These are phyloP conservation scores for Pythium graminicola DNA, from an alignment of 352 stramenopile species.

Conservation along the genomic window DNA sequence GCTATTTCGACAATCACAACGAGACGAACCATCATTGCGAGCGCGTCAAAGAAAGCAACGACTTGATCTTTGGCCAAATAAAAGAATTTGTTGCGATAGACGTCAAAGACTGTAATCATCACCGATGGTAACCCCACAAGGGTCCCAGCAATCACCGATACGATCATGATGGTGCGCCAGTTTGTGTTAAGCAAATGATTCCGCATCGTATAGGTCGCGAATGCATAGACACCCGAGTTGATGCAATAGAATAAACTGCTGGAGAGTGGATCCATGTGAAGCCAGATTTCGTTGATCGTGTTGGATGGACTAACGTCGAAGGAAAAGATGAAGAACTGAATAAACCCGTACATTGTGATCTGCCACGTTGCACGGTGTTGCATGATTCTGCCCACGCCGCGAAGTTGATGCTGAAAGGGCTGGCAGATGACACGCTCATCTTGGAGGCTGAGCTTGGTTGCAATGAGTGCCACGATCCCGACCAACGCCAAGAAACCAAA, in stretches of 20 bases:
- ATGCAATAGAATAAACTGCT: slow-evolving; percentile 56
- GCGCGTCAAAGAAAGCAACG: slow-evolving; percentile 52
- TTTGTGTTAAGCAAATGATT: slow-evolving; percentile 49
- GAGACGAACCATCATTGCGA: slow-evolving; percentile 70
- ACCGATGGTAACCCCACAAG: slow-evolving; percentile 31
- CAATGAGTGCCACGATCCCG: slow-evolving; percentile 27
- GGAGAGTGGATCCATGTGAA: slow-evolving; percentile 52
- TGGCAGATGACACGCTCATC: slow-evolving; percentile 29
- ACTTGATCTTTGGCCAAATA: slow-evolving; percentile 45
- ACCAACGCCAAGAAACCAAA: slow-evolving; percentile 32
- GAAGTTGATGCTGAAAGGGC: slow-evolving; percentile 28
- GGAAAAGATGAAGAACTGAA: slow-evolving; percentile 58
- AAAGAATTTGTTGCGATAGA: slow-evolving; percentile 58
- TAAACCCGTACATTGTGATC: slow-evolving; percentile 59
- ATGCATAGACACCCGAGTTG: slow-evolving; percentile 43
- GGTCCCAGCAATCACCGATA: slow-evolving; percentile 39
- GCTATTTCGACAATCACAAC: slow-evolving; percentile 76
- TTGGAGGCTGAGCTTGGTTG: slow-evolving; percentile 35
- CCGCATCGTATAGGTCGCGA: slow-evolving; percentile 49
- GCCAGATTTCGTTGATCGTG: slow-evolving; percentile 53
- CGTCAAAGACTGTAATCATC: slow-evolving; percentile 50
- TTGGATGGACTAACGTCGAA: slow-evolving; percentile 50
- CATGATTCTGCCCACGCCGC: slow-evolving; percentile 49
- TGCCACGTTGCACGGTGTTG: slow-evolving; percentile 64
- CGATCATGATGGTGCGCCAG: slow-evolving; percentile 49